Percentiles rank a stretch among this genome's conserved stretches.
Evolutionary conservation across 805 yeast species (phyloP).

Genomic region (Metschnikowia similis): DNA sequence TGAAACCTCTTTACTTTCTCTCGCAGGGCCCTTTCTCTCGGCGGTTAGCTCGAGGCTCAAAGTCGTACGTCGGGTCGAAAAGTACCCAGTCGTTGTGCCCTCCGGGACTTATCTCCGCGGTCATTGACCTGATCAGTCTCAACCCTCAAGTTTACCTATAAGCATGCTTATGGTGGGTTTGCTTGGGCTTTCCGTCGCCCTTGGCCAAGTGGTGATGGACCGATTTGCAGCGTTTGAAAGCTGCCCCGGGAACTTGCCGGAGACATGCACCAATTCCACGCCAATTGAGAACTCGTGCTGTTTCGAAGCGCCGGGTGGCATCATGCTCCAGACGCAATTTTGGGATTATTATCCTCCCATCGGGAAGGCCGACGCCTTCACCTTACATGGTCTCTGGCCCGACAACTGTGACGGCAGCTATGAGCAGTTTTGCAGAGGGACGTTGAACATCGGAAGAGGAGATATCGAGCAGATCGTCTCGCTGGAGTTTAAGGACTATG

Average conservation of each 20-base stretch:
- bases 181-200: background rate
- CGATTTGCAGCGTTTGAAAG: background rate
- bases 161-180: background rate
- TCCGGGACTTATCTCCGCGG: too few relatives aligned
- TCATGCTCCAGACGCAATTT: constrained; percentile 39
- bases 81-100: too few relatives aligned
- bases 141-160: too few relatives aligned
- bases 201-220: background rate
- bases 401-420: constrained; percentile 40
- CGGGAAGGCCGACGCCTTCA: constrained; percentile 33
- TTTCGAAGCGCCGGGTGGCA: constrained; percentile 39
- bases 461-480: constrained; percentile 25
- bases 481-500: constrained; percentile 23
- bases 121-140: too few relatives aligned
- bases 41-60: too few relatives aligned
- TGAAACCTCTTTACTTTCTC: too few relatives aligned
- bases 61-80: too few relatives aligned
- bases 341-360: constrained; percentile 36
- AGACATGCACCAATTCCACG: constrained; percentile 32
- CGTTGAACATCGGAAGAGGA: constrained; percentile 21
- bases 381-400: constrained; percentile 45
- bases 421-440: constrained; percentile 32
- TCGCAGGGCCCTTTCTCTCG: too few relatives aligned
- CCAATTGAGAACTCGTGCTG: constrained; percentile 47
- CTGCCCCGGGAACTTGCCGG: background rate